Percentiles rank a stretch among this genome's conserved stretches.
These are phyloP conservation scores for Komagataella phaffii DNA, from an alignment of 805 yeast species.

Conservation along the genomic window DNA sequence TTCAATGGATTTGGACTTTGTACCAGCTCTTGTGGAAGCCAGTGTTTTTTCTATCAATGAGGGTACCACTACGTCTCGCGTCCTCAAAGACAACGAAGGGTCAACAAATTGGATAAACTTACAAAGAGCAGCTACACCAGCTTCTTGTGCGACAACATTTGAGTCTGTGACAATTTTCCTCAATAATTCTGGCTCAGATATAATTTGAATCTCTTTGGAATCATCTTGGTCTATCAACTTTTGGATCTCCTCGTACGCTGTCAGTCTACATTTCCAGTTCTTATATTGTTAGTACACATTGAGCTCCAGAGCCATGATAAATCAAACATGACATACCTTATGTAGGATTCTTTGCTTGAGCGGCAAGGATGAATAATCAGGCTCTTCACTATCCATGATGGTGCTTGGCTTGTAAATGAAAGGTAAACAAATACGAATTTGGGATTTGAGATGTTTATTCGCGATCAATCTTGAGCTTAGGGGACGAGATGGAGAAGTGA, in stretches of 20 bases:
- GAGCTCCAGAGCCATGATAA: too few relatives aligned
- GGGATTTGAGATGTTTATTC: neutral
- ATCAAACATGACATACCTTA: slow-evolving; percentile 26
- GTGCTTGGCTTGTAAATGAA: neutral
- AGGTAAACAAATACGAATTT: neutral
- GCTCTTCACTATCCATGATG: slow-evolving; percentile 25
- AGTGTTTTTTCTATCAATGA: slow-evolving; percentile 73
- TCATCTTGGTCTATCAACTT: slow-evolving; percentile 31
- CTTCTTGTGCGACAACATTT: slow-evolving; percentile 87
- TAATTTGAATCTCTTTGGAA: slow-evolving; percentile 19
- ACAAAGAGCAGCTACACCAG: slow-evolving; percentile 47
- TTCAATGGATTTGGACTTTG: slow-evolving; percentile 52
- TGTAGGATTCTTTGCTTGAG: slow-evolving; percentile 53
- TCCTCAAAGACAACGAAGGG: slow-evolving; percentile 20
- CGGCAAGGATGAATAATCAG: slow-evolving; percentile 50
- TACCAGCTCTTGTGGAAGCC: slow-evolving; percentile 60
- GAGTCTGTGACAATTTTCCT: slow-evolving; percentile 56
- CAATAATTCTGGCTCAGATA: slow-evolving; percentile 38
- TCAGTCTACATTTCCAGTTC: slow-evolving; percentile 76
- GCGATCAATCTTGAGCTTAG: neutral
- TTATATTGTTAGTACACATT: slow-evolving; percentile 8
- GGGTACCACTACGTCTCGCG: slow-evolving; percentile 29
- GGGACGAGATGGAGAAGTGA: too few relatives aligned
- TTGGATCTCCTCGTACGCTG: slow-evolving; percentile 61
- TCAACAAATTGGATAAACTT: slow-evolving; percentile 48